Evolutionary conservation across 371 early-diverging fungal genomes (phyloP).

Genomic region (Mucor racemosus): DNA sequence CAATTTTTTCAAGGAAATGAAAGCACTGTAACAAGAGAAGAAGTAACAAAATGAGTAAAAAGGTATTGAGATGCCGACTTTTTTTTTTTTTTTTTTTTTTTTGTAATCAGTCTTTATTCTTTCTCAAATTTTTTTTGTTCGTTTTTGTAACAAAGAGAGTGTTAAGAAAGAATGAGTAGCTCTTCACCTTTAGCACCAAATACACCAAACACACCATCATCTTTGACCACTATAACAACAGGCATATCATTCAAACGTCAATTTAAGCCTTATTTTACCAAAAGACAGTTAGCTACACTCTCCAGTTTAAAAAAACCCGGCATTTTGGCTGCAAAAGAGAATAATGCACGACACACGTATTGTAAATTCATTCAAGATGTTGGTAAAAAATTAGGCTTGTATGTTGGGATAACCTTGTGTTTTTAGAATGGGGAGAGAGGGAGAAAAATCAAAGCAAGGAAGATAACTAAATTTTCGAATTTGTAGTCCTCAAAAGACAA

Average conservation of each 20-base stretch:
- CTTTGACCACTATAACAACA: constrained; percentile 30
- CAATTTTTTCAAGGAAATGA: too few relatives aligned
- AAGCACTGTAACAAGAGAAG: too few relatives aligned
- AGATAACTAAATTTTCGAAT: too few relatives aligned
- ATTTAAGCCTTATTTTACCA: constrained; percentile 49
- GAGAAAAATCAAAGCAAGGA: too few relatives aligned
- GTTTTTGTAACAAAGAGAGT: neutral
- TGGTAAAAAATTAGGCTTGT: constrained; percentile 56
- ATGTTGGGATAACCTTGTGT: constrained; percentile 4
- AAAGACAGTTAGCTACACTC: constrained; percentile 44
- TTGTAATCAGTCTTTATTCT: too few relatives aligned
- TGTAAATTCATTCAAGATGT: constrained; percentile 59
- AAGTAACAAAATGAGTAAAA: too few relatives aligned
- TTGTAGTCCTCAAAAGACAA: constrained; percentile 71
- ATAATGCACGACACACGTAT: constrained; percentile 34
- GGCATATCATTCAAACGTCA: constrained; percentile 43
- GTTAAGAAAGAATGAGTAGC: constrained; percentile 12
- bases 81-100: too few relatives aligned
- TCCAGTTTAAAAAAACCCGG: constrained; percentile 34
- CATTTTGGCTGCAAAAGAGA: constrained; percentile 34
- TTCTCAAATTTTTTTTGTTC: too few relatives aligned
- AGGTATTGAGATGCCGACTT: too few relatives aligned
- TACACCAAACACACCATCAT: constrained; percentile 34
- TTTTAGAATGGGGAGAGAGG: too few relatives aligned
- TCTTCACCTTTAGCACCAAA: constrained; percentile 24